Percentiles rank a stretch among this genome's conserved stretches.
Evolutionary conservation across 164 flowering plant genomes (phyloP).

Genomic region (Umbilicus rupestris): DNA sequence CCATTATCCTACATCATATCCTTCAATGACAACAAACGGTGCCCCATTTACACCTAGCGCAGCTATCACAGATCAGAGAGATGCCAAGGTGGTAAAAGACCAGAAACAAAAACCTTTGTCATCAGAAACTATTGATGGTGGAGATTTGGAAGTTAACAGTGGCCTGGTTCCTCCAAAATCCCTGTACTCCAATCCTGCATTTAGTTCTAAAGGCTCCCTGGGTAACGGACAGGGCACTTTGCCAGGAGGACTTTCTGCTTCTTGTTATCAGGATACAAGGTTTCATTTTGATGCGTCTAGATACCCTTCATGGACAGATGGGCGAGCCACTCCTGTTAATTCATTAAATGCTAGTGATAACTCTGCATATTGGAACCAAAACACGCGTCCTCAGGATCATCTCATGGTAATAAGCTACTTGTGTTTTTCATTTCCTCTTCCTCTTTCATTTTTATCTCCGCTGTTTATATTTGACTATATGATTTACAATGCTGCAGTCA

Average conservation of each 20-base stretch:
- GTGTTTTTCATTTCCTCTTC: too few species aligned
- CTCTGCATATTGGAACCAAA: slow-evolving; percentile 42
- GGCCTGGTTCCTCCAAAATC: slow-evolving; percentile 23
- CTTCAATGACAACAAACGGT: slow-evolving; percentile 24
- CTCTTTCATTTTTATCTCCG: background rate
- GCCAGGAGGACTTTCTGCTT: too few species aligned
- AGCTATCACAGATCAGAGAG: slow-evolving; percentile 20
- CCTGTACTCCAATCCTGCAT: slow-evolving; percentile 20
- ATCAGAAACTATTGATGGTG: too few species aligned
- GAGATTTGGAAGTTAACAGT: slow-evolving; percentile 25
- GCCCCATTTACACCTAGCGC: slow-evolving; percentile 21
- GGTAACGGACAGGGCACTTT: slow-evolving; percentile 23
- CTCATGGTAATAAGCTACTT: slow-evolving; percentile 28
- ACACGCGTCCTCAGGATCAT: slow-evolving; percentile 34
- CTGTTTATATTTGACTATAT: background rate
- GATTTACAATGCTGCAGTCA: slow-evolving; percentile 1
- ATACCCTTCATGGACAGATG: slow-evolving; percentile 34
- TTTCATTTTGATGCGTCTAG: slow-evolving; percentile 36
- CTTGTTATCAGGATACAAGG: slow-evolving; percentile 33
- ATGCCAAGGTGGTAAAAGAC: slow-evolving; percentile 28
- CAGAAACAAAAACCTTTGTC: slow-evolving; percentile 34
- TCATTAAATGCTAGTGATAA: slow-evolving; percentile 21
- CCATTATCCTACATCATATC: slow-evolving; percentile 50
- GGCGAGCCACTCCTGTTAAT: slow-evolving; percentile 28
- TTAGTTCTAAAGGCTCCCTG: slow-evolving; percentile 34